Evolutionary conservation across 2,329 filamentous ascomycete genomes (phyloP), one percentile per base, ranked within the genome.

Genomic region (Chrysosporium keratinophilum): DNA sequence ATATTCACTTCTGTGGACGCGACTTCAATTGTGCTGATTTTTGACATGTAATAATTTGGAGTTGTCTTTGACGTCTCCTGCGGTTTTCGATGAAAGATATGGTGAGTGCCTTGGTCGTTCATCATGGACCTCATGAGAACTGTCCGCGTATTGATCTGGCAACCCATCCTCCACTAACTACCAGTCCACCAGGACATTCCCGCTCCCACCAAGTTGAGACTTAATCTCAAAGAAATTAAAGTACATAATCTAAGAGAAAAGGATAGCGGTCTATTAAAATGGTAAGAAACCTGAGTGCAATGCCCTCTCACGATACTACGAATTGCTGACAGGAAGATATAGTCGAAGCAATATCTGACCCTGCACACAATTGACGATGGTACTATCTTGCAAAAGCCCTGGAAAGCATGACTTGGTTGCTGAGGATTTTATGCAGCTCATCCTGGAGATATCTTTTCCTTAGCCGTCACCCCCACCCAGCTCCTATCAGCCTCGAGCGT

Each of bases 271-370:
- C 4, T 46, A 35, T 35, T 34, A 19, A 12, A 40, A 48, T 55
- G 52, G 56, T 52, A 43, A 42, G 9, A 17, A 46, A 2, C 33
- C 42, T 28, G 4, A n/a, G 43, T 33, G 12, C 10, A 12, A 31
- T n/a, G 2, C 4, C 23, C 17, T 34, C 17, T 17, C 10, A 45
- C 10, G 42, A 15, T 35, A 35, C 9, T 1, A 19, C 17, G 2
- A 15, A 11, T 52, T 46, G 33, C 49, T 54, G 35, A 57, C 40
- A 39, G 6, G 14, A 12, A 56, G 31, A 56, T 54, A 96, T 54
- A 96, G 93, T 98, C 93, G 54, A 97, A 97, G 76, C 93, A 97
- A 84, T 98, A 96, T 69, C 80, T 98, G 58, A 94, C 91, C 64
- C 85, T 86, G 61, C 88, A 95, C 70, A 91, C 89, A 42, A 81